Evolutionary conservation across 192 early-diverging fungal genomes (phyloP), one percentile per base, ranked within the genome.

Genomic region (Coemansia sp.): DNA sequence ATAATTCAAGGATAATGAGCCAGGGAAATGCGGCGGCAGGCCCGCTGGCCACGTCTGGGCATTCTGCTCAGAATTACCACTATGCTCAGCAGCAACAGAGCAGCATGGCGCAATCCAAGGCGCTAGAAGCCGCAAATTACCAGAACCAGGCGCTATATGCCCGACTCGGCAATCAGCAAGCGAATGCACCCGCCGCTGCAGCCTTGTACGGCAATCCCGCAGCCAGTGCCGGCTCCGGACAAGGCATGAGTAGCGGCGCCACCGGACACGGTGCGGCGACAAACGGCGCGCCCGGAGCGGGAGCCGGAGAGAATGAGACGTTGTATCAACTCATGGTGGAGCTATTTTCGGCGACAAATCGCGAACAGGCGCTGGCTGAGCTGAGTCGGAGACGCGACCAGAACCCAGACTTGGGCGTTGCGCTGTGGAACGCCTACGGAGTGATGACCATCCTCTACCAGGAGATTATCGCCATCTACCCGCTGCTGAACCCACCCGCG

Each of bases 381-480:
- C 84, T 99, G 59, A 94, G 91, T 76, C 96, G 96, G 78, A 92
- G 93, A 71, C 84, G 96, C 39, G 97, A 99, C 77, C 89, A 95
- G 68, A 96, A 96, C 73, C 93, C 96, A 19, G 94, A 99, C 67
- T 74, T 99, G 65, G 97, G 96, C 7, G 89, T 96, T 17, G 92
- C 96, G n/a, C 85, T 99, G 67, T 99, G 97, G 97, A 94, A 99
- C 73, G 91, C 95, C 11, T 97, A 92, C 83, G 96, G 95, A 35
- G 94, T 98, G 25, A 98, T 96, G 92, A 86, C 95, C 17, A 94
- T 94, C 24, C 86, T 99, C 15, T 84, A 97, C 27, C 97, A 98
- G 74, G 97, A 99, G 77, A 98, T 99, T 43, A 90, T 97, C 15
- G 86, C 90, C n/a, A 94, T 96, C 4, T 99, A 99, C 80, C 96